Evolutionary conservation across 1,284 basidiomycete species (phyloP).

Genomic region (Leucoagaricus sp.): DNA sequence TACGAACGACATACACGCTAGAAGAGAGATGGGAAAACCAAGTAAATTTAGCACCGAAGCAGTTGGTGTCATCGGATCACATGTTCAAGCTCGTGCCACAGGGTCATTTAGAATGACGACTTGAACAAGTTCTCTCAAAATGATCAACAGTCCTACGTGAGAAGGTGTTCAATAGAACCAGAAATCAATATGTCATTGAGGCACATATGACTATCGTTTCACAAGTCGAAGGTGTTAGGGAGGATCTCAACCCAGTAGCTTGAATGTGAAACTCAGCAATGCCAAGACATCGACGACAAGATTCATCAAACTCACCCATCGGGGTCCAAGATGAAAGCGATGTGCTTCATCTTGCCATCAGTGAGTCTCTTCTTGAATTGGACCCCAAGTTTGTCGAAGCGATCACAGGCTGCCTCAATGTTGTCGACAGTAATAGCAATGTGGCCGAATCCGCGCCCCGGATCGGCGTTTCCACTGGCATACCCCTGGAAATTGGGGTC

Average conservation of each 20-base stretch:
- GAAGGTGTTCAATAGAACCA: background rate
- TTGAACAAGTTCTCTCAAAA: background rate
- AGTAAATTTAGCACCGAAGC: no score
- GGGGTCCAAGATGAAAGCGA: constrained; percentile 90
- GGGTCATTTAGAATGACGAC: background rate
- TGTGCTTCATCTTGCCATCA: constrained; percentile 85
- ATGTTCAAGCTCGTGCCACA: background rate
- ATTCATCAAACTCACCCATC: constrained; percentile 58
- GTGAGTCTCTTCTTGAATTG: constrained; percentile 87
- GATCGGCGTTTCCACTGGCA: constrained; percentile 82
- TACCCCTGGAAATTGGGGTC: constrained; percentile 82
- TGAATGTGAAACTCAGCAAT: constrained; percentile 9
- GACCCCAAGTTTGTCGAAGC: constrained; percentile 84
- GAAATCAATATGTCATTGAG: background rate
- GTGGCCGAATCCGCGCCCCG: constrained; percentile 80
- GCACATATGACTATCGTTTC: background rate
- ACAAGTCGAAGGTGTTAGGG: constrained; percentile 20
- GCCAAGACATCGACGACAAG: no score
- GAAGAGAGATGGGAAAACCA: no score
- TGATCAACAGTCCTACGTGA: background rate
- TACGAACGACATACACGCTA: no score
- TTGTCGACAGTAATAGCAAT: constrained; percentile 87
- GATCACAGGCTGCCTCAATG: constrained; percentile 80
- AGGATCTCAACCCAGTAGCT: constrained; percentile 37
- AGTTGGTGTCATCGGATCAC: background rate